phyloP scores from a whole-genome alignment of 2,329 filamentous ascomycete species.

The Fusarium veterinarium region DNA sequence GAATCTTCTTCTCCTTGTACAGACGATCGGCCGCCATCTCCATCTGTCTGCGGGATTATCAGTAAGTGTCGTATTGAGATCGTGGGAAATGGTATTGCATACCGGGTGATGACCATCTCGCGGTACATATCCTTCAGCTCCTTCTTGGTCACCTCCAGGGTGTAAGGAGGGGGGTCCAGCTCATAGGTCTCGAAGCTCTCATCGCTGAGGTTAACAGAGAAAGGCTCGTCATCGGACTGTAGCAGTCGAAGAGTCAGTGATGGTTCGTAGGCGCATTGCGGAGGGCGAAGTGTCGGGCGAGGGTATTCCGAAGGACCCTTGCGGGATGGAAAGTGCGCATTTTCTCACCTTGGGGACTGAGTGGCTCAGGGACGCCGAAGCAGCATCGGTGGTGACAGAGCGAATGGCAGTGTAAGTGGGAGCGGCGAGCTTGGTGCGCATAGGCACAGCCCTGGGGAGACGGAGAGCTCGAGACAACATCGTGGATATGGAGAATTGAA shows the following conservation, averaged over 20 bases:
- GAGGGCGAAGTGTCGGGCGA: not conserved
- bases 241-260: conserved; percentile 33
- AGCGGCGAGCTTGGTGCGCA: conserved; percentile 62
- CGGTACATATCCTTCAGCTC: conserved; percentile 99
- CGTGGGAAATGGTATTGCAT: conserved; percentile 53
- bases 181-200: conserved; percentile 99
- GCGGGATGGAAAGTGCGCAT: conserved; percentile 40
- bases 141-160: conserved; percentile 93
- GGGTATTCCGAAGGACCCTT: conserved; percentile 7
- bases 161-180: conserved; percentile 95
- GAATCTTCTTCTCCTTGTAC: conserved; percentile 99
- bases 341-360: conserved; percentile 64
- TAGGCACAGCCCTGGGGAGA: conserved; percentile 68
- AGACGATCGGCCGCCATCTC: conserved; percentile 99
- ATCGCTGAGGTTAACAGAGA: conserved; percentile 91
- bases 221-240: conserved; percentile 92
- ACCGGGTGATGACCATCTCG: conserved; percentile 96
- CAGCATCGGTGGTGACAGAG: conserved; percentile 94
- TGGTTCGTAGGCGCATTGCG: not conserved
- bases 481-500: conserved; percentile 49
- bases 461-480: conserved; percentile 81
- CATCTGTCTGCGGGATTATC: conserved; percentile 80
- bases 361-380: conserved; percentile 89
- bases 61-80: conserved; percentile 33
- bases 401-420: conserved; percentile 67